Base-by-base conservation (phyloP, 441 rosid genomes). In the Biscutella laevigata region DNA sequence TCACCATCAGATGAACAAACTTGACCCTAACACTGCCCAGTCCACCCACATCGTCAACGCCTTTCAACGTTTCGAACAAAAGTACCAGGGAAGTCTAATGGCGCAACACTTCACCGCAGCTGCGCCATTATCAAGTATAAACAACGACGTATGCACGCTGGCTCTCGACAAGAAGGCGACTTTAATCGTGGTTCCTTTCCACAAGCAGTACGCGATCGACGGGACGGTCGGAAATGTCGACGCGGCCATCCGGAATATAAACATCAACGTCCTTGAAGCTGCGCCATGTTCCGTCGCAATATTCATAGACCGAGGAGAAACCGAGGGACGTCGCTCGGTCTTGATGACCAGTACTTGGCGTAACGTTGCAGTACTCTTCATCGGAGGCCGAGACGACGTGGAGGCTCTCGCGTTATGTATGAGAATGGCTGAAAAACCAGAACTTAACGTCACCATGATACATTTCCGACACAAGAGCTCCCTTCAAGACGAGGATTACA, bases 221-320 rank as follows among this genome's bases (percentile, higher is more conserved):
- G 88, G 82, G 13, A 15, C 33, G 0, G 47, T 79, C 14, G 81
- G 61, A 10, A 27, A 53, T 4, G 28, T 52, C 4, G 66, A 54
- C 46, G 56, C 45, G 0, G 9, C 61, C 4, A 25, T 77, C 28
- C 66, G 72, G 15, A 36, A 19, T 27, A 46, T 77, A 52, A 77
- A 77, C 69, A 47, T 66, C 0, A 72, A 77, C 30, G 71, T 79
- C 38, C 64, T 79, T 0, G 71, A 72, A 11, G 69, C 55, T 2
- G 77, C 78, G 12, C 85, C 82, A 0, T 77, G 85, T 61, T 77
- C 85, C 0, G 82, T 77, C 4, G 82, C 78, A 7, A 57, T 79
- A 62, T 67, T 79, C 25, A 53, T 79, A 4, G 76, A 79, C 56
- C 56, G 82, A 9, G 72, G 77, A 28, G 52, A 52, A 24, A 36